Evolutionary conservation across 148 eudicot genomes (phyloP).

Genomic region (Mesembryanthemum crystallinum): DNA sequence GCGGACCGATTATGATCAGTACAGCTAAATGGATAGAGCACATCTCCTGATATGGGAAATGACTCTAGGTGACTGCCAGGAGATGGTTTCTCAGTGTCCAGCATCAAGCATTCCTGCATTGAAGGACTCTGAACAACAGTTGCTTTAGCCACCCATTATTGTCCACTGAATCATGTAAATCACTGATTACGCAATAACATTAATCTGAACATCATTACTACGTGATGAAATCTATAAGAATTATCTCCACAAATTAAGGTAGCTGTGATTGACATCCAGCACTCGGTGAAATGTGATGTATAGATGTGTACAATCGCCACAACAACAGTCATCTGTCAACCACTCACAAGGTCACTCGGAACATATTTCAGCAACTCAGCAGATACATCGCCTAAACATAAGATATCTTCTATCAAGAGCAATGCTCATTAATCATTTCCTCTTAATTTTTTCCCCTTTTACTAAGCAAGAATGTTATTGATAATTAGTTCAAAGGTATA

Average conservation of each 20-base stretch:
- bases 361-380: background rate
- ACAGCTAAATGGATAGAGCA: slow-evolving; percentile 12
- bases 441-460: no score
- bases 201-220: background rate
- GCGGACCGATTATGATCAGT: slow-evolving; percentile 5
- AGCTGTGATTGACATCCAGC: no score
- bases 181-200: background rate
- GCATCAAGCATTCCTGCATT: slow-evolving; percentile 23
- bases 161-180: background rate
- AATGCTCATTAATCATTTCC: no score
- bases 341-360: background rate
- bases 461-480: background rate
- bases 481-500: no score
- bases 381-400: no score
- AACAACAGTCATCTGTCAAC: background rate
- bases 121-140: slow-evolving; percentile 17
- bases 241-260: no score
- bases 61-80: slow-evolving; percentile 11
- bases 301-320: background rate
- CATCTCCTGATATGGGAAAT: slow-evolving; percentile 21
- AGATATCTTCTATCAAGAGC: no score
- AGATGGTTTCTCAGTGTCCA: slow-evolving; percentile 23
- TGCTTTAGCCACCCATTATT: slow-evolving; percentile 1
- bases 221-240: no score
- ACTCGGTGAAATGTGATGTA: no score